These are phyloP conservation scores for Phytophthora colocasiae DNA, from an alignment of 352 stramenopile genomes.

Conservation along the genomic window DNA sequence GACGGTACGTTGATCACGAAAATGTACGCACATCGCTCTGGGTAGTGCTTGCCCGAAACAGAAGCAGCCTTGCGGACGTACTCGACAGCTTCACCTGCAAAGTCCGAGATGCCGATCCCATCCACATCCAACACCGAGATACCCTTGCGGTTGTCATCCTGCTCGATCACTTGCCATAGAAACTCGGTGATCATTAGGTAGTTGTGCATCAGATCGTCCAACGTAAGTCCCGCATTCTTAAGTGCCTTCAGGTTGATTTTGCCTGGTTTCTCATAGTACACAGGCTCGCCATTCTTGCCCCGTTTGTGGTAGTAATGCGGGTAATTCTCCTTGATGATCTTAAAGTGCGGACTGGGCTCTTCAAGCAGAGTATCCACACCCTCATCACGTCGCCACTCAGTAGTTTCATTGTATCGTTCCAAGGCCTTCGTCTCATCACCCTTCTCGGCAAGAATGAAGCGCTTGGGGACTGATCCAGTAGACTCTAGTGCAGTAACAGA, in stretches of 20 bases:
- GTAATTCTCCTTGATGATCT: conserved; percentile 92
- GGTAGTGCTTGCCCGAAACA: conserved; percentile 93
- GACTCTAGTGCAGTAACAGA: conserved; percentile 37
- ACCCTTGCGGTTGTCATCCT: conserved; percentile 86
- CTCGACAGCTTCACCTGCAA: conserved; percentile 87
- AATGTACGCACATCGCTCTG: conserved; percentile 93
- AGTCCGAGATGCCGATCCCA: conserved; percentile 85
- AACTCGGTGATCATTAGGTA: conserved; percentile 90
- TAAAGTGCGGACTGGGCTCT: conserved; percentile 71
- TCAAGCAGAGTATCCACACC: conserved; percentile 83
- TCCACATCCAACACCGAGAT: conserved; percentile 88
- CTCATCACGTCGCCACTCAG: conserved; percentile 83
- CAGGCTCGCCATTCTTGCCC: conserved; percentile 76
- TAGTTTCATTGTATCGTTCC: conserved; percentile 75
- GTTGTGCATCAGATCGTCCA: conserved; percentile 88
- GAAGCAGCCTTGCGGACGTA: conserved; percentile 80
- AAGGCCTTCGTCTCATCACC: conserved; percentile 70
- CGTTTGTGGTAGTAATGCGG: conserved; percentile 92
- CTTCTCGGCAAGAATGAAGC: conserved; percentile 83
- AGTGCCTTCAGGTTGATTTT: conserved; percentile 90
- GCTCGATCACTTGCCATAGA: conserved; percentile 85
- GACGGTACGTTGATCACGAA: conserved; percentile 95
- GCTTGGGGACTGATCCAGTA: conserved; percentile 53
- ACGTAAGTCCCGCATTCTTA: conserved; percentile 71
- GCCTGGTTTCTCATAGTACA: conserved; percentile 90